These are phyloP conservation scores for Colletotrichum shisoi DNA, from an alignment of 2,329 filamentous ascomycete genomes.

Conservation along the genomic window DNA sequence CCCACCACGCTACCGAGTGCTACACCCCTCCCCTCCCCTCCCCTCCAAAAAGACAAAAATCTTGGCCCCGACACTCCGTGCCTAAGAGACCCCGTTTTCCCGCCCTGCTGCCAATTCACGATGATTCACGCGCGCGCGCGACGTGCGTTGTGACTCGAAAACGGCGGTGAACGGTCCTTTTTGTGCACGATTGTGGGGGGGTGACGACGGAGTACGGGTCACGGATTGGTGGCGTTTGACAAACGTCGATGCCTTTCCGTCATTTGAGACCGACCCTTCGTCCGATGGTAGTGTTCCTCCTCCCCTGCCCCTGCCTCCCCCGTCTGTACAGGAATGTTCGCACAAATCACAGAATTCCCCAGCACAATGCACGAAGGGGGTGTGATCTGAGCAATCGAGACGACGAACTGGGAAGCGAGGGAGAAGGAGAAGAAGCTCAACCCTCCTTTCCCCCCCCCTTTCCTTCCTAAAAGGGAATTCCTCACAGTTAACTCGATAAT, in stretches of 20 bases:
- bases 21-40: neutral
- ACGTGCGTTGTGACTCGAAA: conserved; percentile 29
- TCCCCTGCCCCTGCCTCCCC: conserved; percentile 6
- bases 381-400: conserved; percentile 3
- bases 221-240: neutral
- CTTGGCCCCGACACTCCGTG: conserved; percentile 2
- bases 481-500: conserved; percentile 34
- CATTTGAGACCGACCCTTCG: conserved; percentile 31
- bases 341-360: conserved; percentile 11
- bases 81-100: conserved; percentile 18
- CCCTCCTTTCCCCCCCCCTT: too few species aligned
- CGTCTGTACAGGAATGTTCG: conserved; percentile 1
- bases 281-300: neutral
- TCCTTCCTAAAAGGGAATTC: neutral
- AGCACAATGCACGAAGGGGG: conserved; percentile 6
- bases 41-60: neutral
- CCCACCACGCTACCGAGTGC: neutral
- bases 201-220: neutral
- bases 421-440: neutral
- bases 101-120: conserved; percentile 29
- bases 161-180: conserved; percentile 33
- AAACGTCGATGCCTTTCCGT: conserved; percentile 21
- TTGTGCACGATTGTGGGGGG: neutral
- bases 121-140: conserved; percentile 23
- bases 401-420: neutral